These are phyloP conservation scores for Puya raimondii DNA, from an alignment of 176 grass and related monocot genomes.

Conservation along the genomic window DNA sequence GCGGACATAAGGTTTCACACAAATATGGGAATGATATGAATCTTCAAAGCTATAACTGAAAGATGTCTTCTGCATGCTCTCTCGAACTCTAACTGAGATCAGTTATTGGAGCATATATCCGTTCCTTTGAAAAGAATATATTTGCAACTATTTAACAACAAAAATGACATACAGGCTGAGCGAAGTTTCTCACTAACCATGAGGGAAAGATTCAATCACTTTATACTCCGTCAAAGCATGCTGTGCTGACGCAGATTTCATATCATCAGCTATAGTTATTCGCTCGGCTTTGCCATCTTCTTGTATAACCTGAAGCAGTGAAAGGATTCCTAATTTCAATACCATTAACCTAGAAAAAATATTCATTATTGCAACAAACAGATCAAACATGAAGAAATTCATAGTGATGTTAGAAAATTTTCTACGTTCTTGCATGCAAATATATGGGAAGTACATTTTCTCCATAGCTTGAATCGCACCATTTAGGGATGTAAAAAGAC, in stretches of 20 bases:
- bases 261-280: slow-evolving; percentile 47
- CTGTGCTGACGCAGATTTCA: slow-evolving; percentile 39
- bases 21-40: too few species aligned
- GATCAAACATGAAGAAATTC: not conserved
- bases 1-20: too few species aligned
- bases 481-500: too few species aligned
- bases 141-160: not conserved
- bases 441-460: too few species aligned
- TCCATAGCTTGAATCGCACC: too few species aligned
- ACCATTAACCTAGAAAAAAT: not conserved
- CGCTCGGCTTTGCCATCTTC: slow-evolving; percentile 81
- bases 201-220: slow-evolving; percentile 60
- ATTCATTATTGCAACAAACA: not conserved
- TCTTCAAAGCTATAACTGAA: not conserved
- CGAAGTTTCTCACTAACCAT: slow-evolving; percentile 36
- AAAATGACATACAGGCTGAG: not conserved
- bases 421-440: too few species aligned
- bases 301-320: slow-evolving; percentile 52
- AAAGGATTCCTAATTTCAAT: slow-evolving; percentile 14
- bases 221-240: slow-evolving; percentile 89
- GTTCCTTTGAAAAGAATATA: not conserved
- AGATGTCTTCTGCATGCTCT: not conserved
- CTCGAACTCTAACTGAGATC: not conserved
- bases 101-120: not conserved
- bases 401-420: too few species aligned